These are phyloP conservation scores for Erigeron philadelphicus DNA, from an alignment of 140 eudicot species.

Conservation along the genomic window DNA sequence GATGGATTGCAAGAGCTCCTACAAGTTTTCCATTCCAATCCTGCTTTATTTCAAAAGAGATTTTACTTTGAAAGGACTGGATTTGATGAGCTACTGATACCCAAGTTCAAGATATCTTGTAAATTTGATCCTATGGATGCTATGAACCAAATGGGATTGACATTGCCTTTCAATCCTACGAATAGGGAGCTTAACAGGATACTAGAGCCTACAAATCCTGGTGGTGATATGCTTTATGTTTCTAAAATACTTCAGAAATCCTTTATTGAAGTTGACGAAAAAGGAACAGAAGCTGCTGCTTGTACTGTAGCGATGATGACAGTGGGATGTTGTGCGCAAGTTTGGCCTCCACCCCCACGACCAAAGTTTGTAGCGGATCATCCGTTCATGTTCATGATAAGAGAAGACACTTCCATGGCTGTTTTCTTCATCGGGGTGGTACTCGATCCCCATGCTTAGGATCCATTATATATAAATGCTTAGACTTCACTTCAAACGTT, in stretches of 20 bases:
- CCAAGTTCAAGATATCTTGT: not conserved
- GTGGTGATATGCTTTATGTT: not conserved
- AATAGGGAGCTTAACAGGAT: not conserved
- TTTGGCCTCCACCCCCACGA: no score
- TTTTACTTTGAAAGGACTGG: not conserved
- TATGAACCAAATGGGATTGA: not conserved
- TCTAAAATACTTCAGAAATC: not conserved
- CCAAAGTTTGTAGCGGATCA: not conserved
- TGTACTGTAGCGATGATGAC: no score
- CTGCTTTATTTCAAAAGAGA: not conserved
- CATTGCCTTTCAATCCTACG: not conserved
- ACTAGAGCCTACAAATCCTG: not conserved
- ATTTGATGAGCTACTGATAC: not conserved
- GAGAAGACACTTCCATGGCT: not conserved
- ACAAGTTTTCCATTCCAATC: not conserved
- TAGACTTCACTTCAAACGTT: no score
- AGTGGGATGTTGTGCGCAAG: no score
- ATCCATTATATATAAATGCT: not conserved
- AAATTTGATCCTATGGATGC: not conserved
- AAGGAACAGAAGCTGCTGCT: not conserved
- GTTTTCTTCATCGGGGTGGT: not conserved
- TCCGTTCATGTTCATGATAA: constrained; percentile 12
- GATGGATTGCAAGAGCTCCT: constrained; percentile 2
- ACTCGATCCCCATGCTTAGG: not conserved
- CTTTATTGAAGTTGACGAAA: not conserved